Percentiles rank a stretch among this genome's conserved stretches.
phyloP scores from a whole-genome alignment of 352 stramenopile genomes.

The Blastocystis hominis region DNA sequence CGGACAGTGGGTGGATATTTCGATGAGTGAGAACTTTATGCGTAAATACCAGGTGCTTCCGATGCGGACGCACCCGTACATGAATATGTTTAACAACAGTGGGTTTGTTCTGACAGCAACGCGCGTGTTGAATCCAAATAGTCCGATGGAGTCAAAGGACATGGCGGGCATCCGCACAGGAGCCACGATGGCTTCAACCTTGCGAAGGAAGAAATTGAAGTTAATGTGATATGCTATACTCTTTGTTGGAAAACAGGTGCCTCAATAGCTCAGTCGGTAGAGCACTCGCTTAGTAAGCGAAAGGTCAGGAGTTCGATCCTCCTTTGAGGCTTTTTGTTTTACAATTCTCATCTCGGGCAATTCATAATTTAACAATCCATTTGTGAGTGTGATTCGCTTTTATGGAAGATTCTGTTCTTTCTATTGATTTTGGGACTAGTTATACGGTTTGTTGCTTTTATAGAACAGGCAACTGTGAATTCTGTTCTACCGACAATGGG shows the following conservation, averaged over 20 bases:
- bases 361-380: neutral
- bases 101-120: slow-evolving; percentile 43
- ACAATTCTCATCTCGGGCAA: neutral
- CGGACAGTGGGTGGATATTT: slow-evolving; percentile 47
- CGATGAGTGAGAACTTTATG: slow-evolving; percentile 56
- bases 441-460: no score
- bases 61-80: slow-evolving; percentile 57
- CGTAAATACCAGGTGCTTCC: slow-evolving; percentile 55
- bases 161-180: slow-evolving; percentile 15
- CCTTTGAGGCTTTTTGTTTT: slow-evolving; percentile 47
- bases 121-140: slow-evolving; percentile 35
- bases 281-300: slow-evolving; percentile 54
- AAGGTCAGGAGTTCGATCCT: slow-evolving; percentile 52
- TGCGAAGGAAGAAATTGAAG: slow-evolving; percentile 36
- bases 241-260: neutral
- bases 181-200: neutral
- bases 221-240: slow-evolving; percentile 1
- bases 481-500: no score
- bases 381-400: no score
- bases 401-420: no score
- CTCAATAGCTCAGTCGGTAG: slow-evolving; percentile 54
- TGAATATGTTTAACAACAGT: slow-evolving; percentile 57
- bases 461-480: no score
- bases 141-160: neutral
- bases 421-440: no score